phyloP scores from a whole-genome alignment of 1,139 yeast genomes.

The Geotrichum carabidarum region DNA sequence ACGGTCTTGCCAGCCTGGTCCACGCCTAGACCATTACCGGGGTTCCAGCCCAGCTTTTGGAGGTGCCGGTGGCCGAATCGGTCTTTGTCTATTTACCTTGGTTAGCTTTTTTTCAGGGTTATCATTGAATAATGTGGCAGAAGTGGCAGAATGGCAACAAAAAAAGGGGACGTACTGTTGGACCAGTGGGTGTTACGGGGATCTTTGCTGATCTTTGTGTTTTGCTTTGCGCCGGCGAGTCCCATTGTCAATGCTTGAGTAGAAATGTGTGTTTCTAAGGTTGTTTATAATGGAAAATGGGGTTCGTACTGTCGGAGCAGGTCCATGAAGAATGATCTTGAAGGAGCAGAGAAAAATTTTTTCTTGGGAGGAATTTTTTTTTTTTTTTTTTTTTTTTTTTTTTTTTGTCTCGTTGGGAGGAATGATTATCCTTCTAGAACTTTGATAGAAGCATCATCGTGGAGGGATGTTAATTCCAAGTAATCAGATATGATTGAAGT shows the following conservation, averaged over 20 bases:
- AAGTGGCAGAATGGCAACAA: not conserved
- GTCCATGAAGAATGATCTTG: no score
- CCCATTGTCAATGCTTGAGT: slow-evolving; percentile 50
- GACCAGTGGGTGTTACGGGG: slow-evolving; percentile 97
- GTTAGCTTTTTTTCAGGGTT: not conserved
- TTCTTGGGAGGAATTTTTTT: not conserved
- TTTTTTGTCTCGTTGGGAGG: not conserved
- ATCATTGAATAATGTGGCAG: not conserved
- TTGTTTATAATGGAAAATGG: no score
- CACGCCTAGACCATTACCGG: slow-evolving; percentile 84
- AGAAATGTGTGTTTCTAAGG: no score
- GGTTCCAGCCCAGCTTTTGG: slow-evolving; percentile 81
- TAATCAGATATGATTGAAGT: no score
- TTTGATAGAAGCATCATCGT: no score
- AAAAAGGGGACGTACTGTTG: slow-evolving; percentile 41
- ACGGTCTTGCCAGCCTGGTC: slow-evolving; percentile 55
- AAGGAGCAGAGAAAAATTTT: not conserved
- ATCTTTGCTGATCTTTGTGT: slow-evolving; percentile 84
- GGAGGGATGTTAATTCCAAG: no score
- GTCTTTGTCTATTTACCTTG: slow-evolving; percentile 43
- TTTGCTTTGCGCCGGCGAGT: slow-evolving; percentile 75
- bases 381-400: not conserved
- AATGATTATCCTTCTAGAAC: not conserved
- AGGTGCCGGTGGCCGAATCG: slow-evolving; percentile 87
- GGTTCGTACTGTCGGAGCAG: no score